Percentiles rank a stretch among this genome's conserved stretches.
Conservation (phyloP, 2,329 filamentous ascomycete species). For the Epichloe glyceriae region DNA sequence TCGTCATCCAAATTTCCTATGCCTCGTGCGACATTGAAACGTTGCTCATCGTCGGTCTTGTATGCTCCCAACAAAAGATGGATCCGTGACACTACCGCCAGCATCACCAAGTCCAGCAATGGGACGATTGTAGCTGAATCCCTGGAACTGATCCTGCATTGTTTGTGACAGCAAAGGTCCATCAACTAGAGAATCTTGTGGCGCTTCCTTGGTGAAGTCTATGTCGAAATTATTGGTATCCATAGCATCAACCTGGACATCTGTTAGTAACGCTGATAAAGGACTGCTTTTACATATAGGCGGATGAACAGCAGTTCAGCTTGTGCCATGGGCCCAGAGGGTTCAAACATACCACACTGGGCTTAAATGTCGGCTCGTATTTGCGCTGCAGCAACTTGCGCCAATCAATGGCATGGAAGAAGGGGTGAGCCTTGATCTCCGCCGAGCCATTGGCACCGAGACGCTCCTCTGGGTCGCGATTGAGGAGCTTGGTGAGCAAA, state of each 20-base stretch:
- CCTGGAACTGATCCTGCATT: constrained; percentile 89
- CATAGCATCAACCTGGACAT: constrained; percentile 59
- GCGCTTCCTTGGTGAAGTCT: constrained; percentile 82
- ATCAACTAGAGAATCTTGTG: constrained; percentile 87
- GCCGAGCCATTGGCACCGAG: constrained; percentile 87
- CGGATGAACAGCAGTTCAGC: too few species aligned
- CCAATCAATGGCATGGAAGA: constrained; percentile 99
- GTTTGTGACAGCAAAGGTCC: constrained; percentile 85
- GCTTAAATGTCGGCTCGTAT: constrained; percentile 96
- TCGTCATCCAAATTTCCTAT: background rate
- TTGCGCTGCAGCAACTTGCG: constrained; percentile 93
- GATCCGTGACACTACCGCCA: constrained; percentile 87
- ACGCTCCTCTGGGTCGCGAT: constrained; percentile 81
- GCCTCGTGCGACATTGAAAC: background rate
- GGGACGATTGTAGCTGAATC: constrained; percentile 94
- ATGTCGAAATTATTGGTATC: constrained; percentile 88
- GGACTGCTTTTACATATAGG: too few species aligned
- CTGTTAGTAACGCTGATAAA: background rate
- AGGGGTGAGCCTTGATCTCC: constrained; percentile 97
- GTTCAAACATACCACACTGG: constrained; percentile 66
- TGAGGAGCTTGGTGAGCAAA: constrained; percentile 76
- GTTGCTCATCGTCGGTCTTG: constrained; percentile 29
- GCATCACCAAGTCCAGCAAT: constrained; percentile 87
- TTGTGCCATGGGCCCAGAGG: background rate
- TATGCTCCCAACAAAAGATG: constrained; percentile 52